Evolutionary conservation across 768 basidiomycete genomes (phyloP).

Genomic region (Pulveroboletus sp.): DNA sequence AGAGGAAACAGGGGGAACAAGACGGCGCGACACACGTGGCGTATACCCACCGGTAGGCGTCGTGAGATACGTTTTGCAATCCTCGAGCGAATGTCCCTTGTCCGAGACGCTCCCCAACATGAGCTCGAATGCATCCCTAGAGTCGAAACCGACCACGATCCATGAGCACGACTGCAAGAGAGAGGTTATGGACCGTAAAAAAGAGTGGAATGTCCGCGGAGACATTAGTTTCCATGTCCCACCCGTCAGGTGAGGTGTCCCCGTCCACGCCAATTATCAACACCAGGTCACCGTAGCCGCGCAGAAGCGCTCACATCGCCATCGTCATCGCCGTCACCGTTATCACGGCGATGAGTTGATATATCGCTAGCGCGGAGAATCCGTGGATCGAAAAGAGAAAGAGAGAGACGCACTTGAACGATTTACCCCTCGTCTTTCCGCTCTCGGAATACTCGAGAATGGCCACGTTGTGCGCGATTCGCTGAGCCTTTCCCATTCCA

Average conservation of each 20-base stretch:
- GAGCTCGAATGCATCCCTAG: slow-evolving; percentile 79
- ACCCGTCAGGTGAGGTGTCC: neutral
- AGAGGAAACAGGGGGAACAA: too few species aligned
- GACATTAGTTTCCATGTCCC: neutral
- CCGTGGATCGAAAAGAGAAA: neutral
- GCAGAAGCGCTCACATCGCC: neutral
- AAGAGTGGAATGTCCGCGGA: slow-evolving; percentile 8
- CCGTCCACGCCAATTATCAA: neutral
- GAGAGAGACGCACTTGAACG: slow-evolving; percentile 41
- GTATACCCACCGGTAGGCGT: slow-evolving; percentile 47
- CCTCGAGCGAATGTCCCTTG: slow-evolving; percentile 77
- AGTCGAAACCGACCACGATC: slow-evolving; percentile 9
- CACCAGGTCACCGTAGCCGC: neutral
- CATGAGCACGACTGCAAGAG: slow-evolving; percentile 10
- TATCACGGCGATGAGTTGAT: neutral
- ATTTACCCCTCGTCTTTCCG: slow-evolving; percentile 16
- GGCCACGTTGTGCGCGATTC: slow-evolving; percentile 61
- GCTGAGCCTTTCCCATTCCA: slow-evolving; percentile 71
- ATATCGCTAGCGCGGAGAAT: neutral
- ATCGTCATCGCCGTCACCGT: too few species aligned
- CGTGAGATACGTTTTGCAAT: slow-evolving; percentile 72
- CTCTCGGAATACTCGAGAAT: slow-evolving; percentile 51
- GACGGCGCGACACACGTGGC: neutral
- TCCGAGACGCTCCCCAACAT: slow-evolving; percentile 79
- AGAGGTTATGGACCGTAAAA: neutral